phyloP scores from a whole-genome alignment of 148 eudicot genomes.

The Diospyros kaki region DNA sequence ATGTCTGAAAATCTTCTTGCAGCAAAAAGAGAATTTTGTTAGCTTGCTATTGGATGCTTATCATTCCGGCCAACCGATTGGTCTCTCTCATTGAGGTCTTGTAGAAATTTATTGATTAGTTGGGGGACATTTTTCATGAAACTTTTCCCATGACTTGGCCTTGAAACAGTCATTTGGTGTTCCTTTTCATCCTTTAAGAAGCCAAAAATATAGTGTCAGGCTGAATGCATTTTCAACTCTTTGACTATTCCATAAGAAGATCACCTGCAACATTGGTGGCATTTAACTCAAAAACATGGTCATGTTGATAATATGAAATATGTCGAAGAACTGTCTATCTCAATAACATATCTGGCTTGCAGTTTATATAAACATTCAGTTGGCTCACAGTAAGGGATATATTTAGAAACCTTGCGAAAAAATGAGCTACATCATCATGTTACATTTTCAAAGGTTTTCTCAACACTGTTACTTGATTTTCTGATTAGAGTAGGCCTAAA shows the following conservation, averaged over 20 bases:
- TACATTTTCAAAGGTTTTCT: slow-evolving; percentile 1
- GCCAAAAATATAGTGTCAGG: neutral
- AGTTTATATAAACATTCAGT: neutral
- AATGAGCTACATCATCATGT: neutral
- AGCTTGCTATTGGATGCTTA: slow-evolving; percentile 2
- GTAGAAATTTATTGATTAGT: neutral
- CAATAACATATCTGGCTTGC: neutral
- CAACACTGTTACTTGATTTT: neutral
- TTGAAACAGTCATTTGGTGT: neutral
- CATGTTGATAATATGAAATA: too few relatives aligned
- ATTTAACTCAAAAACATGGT: too few relatives aligned
- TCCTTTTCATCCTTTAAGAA: neutral
- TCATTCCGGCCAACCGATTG: slow-evolving; percentile 2
- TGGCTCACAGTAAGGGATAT: too few relatives aligned
- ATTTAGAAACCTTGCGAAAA: neutral
- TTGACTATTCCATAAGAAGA: neutral
- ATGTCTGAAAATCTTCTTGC: neutral
- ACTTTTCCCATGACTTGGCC: neutral
- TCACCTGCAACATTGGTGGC: neutral
- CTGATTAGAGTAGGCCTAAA: neutral
- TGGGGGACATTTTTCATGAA: slow-evolving; percentile 1
- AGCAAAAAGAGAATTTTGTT: neutral
- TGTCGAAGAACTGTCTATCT: neutral
- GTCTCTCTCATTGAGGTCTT: neutral
- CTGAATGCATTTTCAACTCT: neutral